Evolutionary conservation across 768 basidiomycete genomes (phyloP).

Genomic region (Rubroboletus satanas): DNA sequence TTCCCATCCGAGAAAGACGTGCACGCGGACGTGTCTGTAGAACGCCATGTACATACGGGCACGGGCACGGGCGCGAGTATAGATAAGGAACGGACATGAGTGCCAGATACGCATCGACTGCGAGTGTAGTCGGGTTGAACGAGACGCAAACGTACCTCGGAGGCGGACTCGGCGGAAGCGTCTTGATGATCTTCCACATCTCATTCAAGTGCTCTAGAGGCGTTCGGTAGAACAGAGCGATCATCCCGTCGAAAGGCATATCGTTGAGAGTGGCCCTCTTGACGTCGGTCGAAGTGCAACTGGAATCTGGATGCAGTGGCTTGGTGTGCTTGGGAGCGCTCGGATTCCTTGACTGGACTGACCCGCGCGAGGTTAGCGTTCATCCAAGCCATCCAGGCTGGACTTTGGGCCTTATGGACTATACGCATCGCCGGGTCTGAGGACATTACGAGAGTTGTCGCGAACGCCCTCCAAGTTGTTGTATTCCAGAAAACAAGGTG

Average conservation of each 20-base stretch:
- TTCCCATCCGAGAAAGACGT: slow-evolving; percentile 29
- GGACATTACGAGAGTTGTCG: not conserved
- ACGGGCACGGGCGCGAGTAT: too few relatives aligned
- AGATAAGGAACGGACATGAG: not conserved
- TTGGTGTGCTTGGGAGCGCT: not conserved
- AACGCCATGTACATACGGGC: not conserved
- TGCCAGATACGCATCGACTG: not conserved
- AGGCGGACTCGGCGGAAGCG: slow-evolving; percentile 16
- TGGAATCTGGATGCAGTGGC: not conserved
- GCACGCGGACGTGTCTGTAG: slow-evolving; percentile 29
- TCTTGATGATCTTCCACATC: slow-evolving; percentile 23
- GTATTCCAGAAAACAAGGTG: slow-evolving; percentile 11
- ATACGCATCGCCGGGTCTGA: not conserved
- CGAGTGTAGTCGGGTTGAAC: not conserved
- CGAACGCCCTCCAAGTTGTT: not conserved
- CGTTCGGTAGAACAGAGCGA: slow-evolving; percentile 7
- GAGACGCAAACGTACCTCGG: slow-evolving; percentile 7
- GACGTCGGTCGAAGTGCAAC: not conserved
- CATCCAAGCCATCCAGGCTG: not conserved
- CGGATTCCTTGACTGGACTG: not conserved
- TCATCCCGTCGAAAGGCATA: slow-evolving; percentile 12
- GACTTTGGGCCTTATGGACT: too few relatives aligned
- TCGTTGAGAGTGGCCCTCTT: not conserved
- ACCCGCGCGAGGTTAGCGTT: not conserved
- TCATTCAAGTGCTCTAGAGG: slow-evolving; percentile 22